phyloP scores from a whole-genome alignment of 2,329 filamentous ascomycete species.

The Cercospora zeina region DNA sequence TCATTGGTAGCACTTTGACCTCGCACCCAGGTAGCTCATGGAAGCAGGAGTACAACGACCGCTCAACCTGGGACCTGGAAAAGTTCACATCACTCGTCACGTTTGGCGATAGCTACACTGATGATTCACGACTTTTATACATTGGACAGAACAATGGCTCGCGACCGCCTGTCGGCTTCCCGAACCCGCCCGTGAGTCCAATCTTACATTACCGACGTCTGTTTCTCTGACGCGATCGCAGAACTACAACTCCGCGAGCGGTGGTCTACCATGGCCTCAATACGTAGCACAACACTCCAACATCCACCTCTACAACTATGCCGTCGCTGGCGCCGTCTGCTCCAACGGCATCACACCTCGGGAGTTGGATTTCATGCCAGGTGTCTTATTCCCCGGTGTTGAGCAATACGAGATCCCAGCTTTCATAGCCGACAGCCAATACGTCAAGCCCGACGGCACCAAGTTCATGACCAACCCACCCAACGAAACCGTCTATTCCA shows the following conservation, averaged over 20 bases:
- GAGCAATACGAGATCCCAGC: constrained; percentile 50
- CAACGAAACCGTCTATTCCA: constrained; percentile 67
- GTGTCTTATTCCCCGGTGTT: constrained; percentile 60
- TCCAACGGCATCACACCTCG: constrained; percentile 67
- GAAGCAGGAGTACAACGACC: not conserved
- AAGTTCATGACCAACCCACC: constrained; percentile 49
- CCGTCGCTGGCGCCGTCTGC: constrained; percentile 70
- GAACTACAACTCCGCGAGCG: constrained; percentile 56
- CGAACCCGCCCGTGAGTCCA: constrained; percentile 48
- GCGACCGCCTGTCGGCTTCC: constrained; percentile 63
- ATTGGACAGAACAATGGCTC: constrained; percentile 60
- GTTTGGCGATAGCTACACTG: constrained; percentile 72
- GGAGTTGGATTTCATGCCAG: constrained; percentile 49
- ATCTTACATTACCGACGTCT: constrained; percentile 5
- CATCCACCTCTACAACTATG: constrained; percentile 55
- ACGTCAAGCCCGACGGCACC: constrained; percentile 41
- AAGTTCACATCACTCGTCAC: constrained; percentile 64
- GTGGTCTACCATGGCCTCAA: constrained; percentile 69
- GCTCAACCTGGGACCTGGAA: constrained; percentile 42
- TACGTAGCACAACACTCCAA: constrained; percentile 63
- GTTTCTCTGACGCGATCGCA: constrained; percentile 6
- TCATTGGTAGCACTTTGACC: constrained; percentile 1
- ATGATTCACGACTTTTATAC: constrained; percentile 67
- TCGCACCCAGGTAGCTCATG: constrained; percentile 7
- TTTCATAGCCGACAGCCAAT: constrained; percentile 48